Evolutionary conservation across 495 filamentous ascomycete genomes (phyloP), one percentile per base, ranked within the genome.

Genomic region (Xylaria cubensis): DNA sequence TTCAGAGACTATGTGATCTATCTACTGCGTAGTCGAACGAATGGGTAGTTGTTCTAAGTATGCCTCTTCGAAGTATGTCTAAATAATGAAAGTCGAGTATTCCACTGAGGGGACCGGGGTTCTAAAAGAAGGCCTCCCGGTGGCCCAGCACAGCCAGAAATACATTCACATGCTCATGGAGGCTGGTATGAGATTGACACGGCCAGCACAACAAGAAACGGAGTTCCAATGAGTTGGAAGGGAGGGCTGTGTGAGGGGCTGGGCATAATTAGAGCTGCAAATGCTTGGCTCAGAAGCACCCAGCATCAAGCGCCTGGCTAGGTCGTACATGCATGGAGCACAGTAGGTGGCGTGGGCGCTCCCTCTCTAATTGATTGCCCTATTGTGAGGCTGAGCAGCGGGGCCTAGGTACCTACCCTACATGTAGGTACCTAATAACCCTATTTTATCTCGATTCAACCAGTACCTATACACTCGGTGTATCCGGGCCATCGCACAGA

Each of bases 381-480:
- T 64, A 44, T 42, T 21, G 9, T 53, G 68, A 50, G 68, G 68
- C 58, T 70, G 58, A 64, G 68, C 46, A 64, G 48, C 26, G 10
- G 17, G 61, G 61, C 13, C 10, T 42, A 42, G 41, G 41, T 42
- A 42, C 34, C 34, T 36, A 29, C 26, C 26, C 26, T 29, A n/a
- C n/a, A n/a, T n/a, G n/a, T n/a, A 29, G 26, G 26, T 29, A 29
- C 26, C 26, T 29, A 29, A 29, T 29, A 29, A 29, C 26, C 26
- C 26, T 29, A 29, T 29, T 29, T 29, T 29, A 29, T 29, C 26
- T 29, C 26, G 26, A 29, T 29, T 29, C 26, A 29, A 29, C 26
- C 1, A 29, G 26, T 29, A 29, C 26, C 26, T 29, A 29, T 29
- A 29, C 26, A 29, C 26, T 29, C 26, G 26, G 2, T 29, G 26